Base-by-base conservation (phyloP, 139 green algal genomes). In the Tetradesmus lagerheimii region DNA sequence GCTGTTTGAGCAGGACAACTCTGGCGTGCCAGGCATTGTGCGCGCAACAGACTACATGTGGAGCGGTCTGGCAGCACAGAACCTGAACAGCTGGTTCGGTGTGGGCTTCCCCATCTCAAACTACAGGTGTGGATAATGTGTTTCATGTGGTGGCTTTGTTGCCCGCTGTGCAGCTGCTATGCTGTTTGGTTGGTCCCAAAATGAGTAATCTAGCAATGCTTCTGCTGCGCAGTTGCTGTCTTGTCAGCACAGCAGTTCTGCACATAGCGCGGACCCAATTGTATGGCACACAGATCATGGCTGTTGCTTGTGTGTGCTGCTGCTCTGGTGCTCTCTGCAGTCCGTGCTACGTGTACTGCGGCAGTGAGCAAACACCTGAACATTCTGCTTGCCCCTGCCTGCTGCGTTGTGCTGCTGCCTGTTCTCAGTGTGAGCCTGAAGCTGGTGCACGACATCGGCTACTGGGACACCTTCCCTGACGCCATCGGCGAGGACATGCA, bases 401-500 rank as follows among this genome's bases (percentile, higher is more conserved):
- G 14, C 41, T 89, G 85, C 27, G 53, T 77, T 3, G 38, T 41
- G 15, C 43, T 64, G 67, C 85, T 83, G 89, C 62, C n/a, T 94
- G 27, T 86, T 62, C 47, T 18, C 57, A 71, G 57, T 23, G 18
- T 71, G 57, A 71, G 79, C 31, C 27, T 91, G 39, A 77, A 71
- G 39, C 80, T 94, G 71, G 77, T 82, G 35, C 80, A 87, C 20
- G 53, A 80, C 45, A 84, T 94, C 64, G 91, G 87, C 47, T 94
- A 86, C 85, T 92, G 89, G 89, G 91, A 94, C 81, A 91, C 86
- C 57, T 91, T 75, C 50, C 83, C 87, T n/a, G 86, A 92, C n/a
- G 91, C 91, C 34, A 94, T 94, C 29, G 91, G 89, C 53, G 91
- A 94, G 81, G 91, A 94, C 82, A 89, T 92, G 85, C 91, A 94